These are phyloP conservation scores for Talaromyces amestolkiae DNA, from an alignment of 2,329 filamentous ascomycete species.

Conservation along the genomic window DNA sequence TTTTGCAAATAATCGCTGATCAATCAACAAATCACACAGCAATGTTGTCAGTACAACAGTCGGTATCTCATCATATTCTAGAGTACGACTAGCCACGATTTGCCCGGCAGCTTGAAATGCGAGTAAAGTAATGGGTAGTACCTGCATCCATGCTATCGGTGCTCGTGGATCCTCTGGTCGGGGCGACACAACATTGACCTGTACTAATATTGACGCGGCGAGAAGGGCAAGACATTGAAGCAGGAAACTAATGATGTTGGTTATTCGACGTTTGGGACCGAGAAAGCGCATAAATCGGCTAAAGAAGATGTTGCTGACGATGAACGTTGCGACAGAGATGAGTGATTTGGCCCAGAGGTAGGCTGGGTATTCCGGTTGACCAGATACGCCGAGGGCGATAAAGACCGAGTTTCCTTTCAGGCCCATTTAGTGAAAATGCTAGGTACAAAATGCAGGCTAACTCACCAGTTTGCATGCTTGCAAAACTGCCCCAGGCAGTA, in stretches of 20 bases:
- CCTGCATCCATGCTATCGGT: constrained; percentile 37
- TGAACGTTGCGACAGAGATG: constrained; percentile 39
- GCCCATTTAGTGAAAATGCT: neutral
- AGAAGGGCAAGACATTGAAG: constrained; percentile 38
- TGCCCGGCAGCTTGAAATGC: constrained; percentile 44
- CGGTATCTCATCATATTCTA: constrained; percentile 41
- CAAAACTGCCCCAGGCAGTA: constrained; percentile 44
- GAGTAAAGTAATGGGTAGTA: constrained; percentile 39
- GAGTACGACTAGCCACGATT: constrained; percentile 38
- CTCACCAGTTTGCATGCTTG: constrained; percentile 45
- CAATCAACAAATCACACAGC: constrained; percentile 40
- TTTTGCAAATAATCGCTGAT: constrained; percentile 29
- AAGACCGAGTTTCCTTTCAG: constrained; percentile 44
- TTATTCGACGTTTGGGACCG: constrained; percentile 36
- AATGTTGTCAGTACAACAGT: constrained; percentile 44
- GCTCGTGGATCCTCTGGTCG: constrained; percentile 30
- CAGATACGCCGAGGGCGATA: constrained; percentile 42
- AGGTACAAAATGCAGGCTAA: neutral
- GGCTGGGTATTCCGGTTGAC: constrained; percentile 39
- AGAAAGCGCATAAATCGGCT: constrained; percentile 34
- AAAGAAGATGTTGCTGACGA: constrained; percentile 42
- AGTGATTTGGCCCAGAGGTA: constrained; percentile 46
- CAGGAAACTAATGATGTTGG: constrained; percentile 40
- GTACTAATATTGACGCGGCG: constrained; percentile 36
- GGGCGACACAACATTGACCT: constrained; percentile 33